Base-by-base conservation (phyloP, 352 stramenopile species). In the Phytophthora cryptogea region DNA sequence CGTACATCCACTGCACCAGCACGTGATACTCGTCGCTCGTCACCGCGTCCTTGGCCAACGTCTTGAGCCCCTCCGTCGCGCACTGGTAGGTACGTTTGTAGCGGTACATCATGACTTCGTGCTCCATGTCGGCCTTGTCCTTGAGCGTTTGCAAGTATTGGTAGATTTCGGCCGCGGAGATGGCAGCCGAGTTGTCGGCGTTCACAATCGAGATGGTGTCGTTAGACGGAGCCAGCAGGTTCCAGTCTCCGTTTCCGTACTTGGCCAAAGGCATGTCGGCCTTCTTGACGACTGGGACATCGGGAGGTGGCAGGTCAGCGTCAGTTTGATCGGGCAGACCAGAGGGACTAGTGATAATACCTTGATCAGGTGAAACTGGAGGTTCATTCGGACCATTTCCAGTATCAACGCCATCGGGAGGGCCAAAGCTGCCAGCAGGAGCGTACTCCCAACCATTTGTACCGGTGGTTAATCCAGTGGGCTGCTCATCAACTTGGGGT, bases 1-100 rank as follows among this genome's bases (percentile, higher is more conserved):
- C 31, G 50, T 76, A 76, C 72, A 80, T 80, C 68, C 68, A 77
- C 35, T 53, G 46, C 54, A 77, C 69, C 28, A 74, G 31, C 11
- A 62, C 61, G 54, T 78, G 54, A 51, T 72, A 78, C 44, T 74
- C 58, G 30, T 63, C 66, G 3, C 16, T 26, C 8, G 66, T 63
- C n/a, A 78, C 49, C 11, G 57, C 43, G 30, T 63, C 47, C 63
- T 78, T 78, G 28, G 52, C 66, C 36, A 75, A 28, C 11, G 47
- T 63, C 39, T 70, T 17, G 26, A 78, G 52, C 14, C 70, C 70
- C 8, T 27, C 54, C 13, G 44, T 72, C 10, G 53, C 66, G 16
- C 70, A 78, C 17, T 70, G 45, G 54, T 66, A 57, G 0, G 70
- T 78, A 50, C 70, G 66, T 11, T 66, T 61, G 62, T 73, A 75